phyloP scores from a whole-genome alignment of 345 rosid genomes.

The Linum trigynum region DNA sequence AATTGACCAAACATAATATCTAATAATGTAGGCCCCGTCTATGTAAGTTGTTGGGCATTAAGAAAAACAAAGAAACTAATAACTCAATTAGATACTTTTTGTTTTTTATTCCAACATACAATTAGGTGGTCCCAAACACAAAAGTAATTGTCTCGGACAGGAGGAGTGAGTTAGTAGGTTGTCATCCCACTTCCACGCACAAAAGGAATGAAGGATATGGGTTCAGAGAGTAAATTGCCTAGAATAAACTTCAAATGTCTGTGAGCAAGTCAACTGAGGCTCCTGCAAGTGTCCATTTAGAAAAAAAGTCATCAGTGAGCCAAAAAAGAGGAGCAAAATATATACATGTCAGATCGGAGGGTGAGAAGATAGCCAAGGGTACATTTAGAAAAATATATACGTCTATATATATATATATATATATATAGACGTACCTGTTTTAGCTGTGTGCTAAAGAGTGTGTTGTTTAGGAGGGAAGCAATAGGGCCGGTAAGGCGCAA shows the following conservation, averaged over 20 bases:
- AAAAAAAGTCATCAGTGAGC: not conserved
- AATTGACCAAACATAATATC: no score
- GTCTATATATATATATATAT: no score
- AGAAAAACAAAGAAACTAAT: no score
- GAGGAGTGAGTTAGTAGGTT: no score
- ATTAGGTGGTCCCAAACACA: no score
- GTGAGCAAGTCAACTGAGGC: slow-evolving; percentile 59
- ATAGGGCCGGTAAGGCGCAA: slow-evolving; percentile 28
- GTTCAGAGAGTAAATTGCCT: slow-evolving; percentile 37
- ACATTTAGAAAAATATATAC: no score
- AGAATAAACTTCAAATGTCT: slow-evolving; percentile 41
- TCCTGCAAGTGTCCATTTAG: slow-evolving; percentile 35
- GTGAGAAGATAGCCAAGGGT: not conserved
- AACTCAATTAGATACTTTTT: no score
- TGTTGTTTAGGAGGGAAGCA: slow-evolving; percentile 20
- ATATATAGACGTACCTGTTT: slow-evolving; percentile 28
- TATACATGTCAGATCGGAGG: not conserved
- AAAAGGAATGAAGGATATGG: not conserved
- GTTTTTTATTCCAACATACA: no score
- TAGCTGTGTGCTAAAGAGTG: slow-evolving; percentile 13
- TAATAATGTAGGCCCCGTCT: no score
- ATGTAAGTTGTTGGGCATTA: no score
- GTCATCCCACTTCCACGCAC: no score
- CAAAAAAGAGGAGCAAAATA: not conserved
- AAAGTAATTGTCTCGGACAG: no score